A percentile compares a stretch with the other conserved stretches of the same genome.
Evolutionary conservation across 2,329 filamentous ascomycete species (phyloP).

Genomic region (Emmonsiellopsis sp.): DNA sequence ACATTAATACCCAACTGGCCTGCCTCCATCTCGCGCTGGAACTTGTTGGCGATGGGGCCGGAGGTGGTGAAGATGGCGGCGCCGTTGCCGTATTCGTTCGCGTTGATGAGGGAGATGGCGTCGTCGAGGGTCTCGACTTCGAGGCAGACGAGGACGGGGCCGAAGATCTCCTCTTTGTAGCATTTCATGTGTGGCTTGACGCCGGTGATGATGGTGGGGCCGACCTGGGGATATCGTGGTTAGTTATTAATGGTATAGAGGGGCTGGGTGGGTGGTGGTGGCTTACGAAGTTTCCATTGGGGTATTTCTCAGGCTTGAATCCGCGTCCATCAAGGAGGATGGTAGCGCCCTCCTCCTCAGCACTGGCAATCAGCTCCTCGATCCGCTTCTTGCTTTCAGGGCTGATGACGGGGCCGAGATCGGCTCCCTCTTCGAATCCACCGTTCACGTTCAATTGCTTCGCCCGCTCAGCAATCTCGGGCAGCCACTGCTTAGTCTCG

Average conservation of each 20-base stretch:
- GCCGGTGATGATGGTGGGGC: slow-evolving; percentile 56
- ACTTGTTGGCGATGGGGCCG: slow-evolving; percentile 50
- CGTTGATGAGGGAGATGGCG: slow-evolving; percentile 55
- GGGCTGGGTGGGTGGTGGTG: not conserved
- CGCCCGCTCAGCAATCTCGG: slow-evolving; percentile 52
- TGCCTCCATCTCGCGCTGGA: slow-evolving; percentile 57
- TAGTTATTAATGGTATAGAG: not conserved
- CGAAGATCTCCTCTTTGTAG: slow-evolving; percentile 60
- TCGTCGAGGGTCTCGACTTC: slow-evolving; percentile 52
- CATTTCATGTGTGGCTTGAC: slow-evolving; percentile 57
- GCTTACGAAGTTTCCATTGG: slow-evolving; percentile 56
- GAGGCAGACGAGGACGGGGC: slow-evolving; percentile 55
- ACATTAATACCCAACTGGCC: slow-evolving; percentile 60
- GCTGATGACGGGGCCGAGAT: slow-evolving; percentile 55
- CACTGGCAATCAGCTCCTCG: slow-evolving; percentile 50
- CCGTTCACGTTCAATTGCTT: slow-evolving; percentile 51
- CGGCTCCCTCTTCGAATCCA: slow-evolving; percentile 51
- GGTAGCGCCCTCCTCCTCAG: slow-evolving; percentile 54
- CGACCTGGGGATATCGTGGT: slow-evolving; percentile 34
- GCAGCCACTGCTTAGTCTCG: slow-evolving; percentile 56
- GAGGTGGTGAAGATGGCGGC: slow-evolving; percentile 56
- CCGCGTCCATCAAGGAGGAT: slow-evolving; percentile 55
- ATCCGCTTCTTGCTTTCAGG: slow-evolving; percentile 55
- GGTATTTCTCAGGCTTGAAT: slow-evolving; percentile 53
- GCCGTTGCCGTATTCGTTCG: slow-evolving; percentile 59